Evolutionary conservation across 257 asterid species (phyloP).

Genomic region (Solanum corneliomulleri): DNA sequence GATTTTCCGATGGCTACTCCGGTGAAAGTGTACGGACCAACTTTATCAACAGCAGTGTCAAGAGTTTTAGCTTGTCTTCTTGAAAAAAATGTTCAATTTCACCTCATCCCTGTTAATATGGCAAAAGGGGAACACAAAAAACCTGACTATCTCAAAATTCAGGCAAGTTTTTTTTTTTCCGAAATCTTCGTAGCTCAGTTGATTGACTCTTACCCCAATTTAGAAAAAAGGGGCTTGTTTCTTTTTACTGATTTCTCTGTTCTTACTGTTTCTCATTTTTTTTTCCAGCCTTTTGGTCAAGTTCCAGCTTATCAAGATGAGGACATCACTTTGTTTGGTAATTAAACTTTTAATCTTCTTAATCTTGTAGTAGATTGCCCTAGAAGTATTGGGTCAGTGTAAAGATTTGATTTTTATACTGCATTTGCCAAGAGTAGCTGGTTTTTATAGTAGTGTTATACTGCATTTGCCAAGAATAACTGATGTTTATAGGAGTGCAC

Average conservation of each 20-base stretch:
- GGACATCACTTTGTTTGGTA: constrained; percentile 60
- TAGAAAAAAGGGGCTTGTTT: fast-evolving
- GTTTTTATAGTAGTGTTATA: neutral
- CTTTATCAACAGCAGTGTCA: constrained; percentile 59
- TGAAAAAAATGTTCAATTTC: constrained; percentile 67
- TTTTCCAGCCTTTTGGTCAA: constrained; percentile 76
- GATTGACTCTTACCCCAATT: neutral
- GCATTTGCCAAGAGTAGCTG: neutral
- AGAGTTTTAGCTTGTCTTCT: constrained; percentile 63
- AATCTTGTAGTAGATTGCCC: neutral
- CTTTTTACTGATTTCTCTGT: neutral
- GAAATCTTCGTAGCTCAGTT: neutral
- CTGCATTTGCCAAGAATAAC: no score
- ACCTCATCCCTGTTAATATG: constrained; percentile 58
- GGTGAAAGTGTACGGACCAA: constrained; percentile 77
- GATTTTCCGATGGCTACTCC: constrained; percentile 41
- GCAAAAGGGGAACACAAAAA: constrained; percentile 68
- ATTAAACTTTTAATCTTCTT: neutral
- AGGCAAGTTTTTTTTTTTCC: constrained; percentile 15
- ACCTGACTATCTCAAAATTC: constrained; percentile 74
- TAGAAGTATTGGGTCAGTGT: neutral
- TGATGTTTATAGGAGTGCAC: no score
- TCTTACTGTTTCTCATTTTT: neutral
- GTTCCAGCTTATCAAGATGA: constrained; percentile 84
- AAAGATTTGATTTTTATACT: neutral